These are phyloP conservation scores for Tinospora cordifolia DNA, from an alignment of 164 flowering plant genomes.

Conservation along the genomic window DNA sequence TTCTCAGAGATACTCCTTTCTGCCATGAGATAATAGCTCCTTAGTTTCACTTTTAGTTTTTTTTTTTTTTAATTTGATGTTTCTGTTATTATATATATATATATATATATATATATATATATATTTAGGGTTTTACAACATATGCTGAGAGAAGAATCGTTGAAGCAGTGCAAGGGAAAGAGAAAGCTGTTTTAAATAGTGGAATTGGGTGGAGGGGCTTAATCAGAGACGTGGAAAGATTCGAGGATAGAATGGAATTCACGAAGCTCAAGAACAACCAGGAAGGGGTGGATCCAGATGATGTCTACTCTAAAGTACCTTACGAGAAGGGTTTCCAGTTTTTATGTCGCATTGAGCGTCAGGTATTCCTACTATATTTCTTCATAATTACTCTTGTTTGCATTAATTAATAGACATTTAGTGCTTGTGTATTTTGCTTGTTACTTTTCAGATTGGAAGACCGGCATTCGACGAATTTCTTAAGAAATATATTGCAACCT, in stretches of 20 bases:
- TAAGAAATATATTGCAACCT: constrained; percentile 78
- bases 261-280: constrained; percentile 85
- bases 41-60: not conserved
- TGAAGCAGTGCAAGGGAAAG: constrained; percentile 89
- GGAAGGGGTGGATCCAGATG: constrained; percentile 96
- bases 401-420: not conserved
- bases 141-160: constrained; percentile 95
- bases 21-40: no score
- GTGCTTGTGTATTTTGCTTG: not conserved
- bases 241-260: constrained; percentile 85
- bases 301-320: constrained; percentile 77
- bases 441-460: constrained; percentile 61
- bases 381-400: not conserved
- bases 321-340: constrained; percentile 98
- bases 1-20: no score
- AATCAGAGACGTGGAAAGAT: constrained; percentile 67
- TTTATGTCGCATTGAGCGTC: constrained; percentile 88
- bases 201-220: constrained; percentile 95
- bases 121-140: constrained; percentile 82
- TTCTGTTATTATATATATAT: no score
- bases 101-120: no score
- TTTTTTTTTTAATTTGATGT: not conserved
- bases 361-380: constrained; percentile 34
- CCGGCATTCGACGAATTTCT: constrained; percentile 88
- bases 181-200: constrained; percentile 63